phyloP scores from a whole-genome alignment of 192 early-diverging fungal genomes.

The Mortierella antarctica region DNA sequence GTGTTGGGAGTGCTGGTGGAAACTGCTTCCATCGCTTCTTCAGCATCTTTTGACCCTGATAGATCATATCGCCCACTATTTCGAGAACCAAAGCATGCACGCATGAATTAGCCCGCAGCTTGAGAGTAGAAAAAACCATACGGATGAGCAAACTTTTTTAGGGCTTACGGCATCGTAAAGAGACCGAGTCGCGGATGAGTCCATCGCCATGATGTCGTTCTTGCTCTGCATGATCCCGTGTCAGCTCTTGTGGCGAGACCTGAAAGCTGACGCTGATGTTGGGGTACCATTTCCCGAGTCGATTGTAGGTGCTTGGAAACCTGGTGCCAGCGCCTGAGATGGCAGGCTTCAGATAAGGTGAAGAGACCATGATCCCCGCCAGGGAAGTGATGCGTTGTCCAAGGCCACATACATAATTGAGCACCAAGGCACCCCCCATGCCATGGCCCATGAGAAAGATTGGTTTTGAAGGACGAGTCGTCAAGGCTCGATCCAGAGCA shows the following conservation, averaged over 20 bases:
- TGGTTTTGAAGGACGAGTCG: slow-evolving; percentile 9
- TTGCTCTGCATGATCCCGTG: slow-evolving; percentile 19
- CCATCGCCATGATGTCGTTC: slow-evolving; percentile 27
- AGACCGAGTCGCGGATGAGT: slow-evolving; percentile 23
- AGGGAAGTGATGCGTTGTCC: slow-evolving; percentile 29
- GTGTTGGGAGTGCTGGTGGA: slow-evolving; percentile 15
- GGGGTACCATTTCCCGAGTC: slow-evolving; percentile 46
- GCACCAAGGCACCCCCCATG: slow-evolving; percentile 40
- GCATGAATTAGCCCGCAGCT: not conserved
- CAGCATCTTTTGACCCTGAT: slow-evolving; percentile 42
- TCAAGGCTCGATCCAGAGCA: slow-evolving; percentile 29
- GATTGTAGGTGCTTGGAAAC: slow-evolving; percentile 40
- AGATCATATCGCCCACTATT: slow-evolving; percentile 49
- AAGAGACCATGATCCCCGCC: slow-evolving; percentile 31
- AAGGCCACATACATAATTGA: slow-evolving; percentile 46
- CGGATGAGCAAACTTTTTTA: not conserved
- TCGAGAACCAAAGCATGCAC: not conserved
- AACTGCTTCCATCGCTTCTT: slow-evolving; percentile 45
- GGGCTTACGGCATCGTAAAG: slow-evolving; percentile 33
- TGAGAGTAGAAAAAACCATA: not conserved
- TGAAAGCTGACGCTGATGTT: slow-evolving; percentile 10
- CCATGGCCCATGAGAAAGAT: slow-evolving; percentile 45
- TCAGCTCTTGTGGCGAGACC: slow-evolving; percentile 23
- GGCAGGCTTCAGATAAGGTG: slow-evolving; percentile 34
- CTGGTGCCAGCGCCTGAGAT: slow-evolving; percentile 12